phyloP scores from a whole-genome alignment of 2,329 filamentous ascomycete genomes.

The Botrytis sinoallii region DNA sequence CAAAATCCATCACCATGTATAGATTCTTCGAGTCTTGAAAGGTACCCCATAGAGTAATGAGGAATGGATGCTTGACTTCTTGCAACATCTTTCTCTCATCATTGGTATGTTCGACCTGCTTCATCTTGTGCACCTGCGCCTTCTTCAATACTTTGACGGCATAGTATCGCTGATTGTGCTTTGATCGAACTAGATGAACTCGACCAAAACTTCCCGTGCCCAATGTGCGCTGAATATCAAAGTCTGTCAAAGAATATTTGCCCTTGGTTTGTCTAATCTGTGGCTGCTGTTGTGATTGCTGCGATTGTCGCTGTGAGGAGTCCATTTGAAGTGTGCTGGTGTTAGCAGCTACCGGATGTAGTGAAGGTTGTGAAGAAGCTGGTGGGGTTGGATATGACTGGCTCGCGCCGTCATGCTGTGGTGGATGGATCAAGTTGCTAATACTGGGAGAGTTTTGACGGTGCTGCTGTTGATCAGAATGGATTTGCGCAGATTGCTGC shows the following conservation, averaged over 20 bases:
- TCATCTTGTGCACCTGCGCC: slow-evolving; percentile 98
- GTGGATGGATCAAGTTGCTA: slow-evolving; percentile 75
- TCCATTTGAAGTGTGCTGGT: slow-evolving; percentile 11
- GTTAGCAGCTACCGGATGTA: slow-evolving; percentile 11
- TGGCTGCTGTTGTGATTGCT: slow-evolving; percentile 23
- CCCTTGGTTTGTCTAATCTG: slow-evolving; percentile 76
- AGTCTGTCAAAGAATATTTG: slow-evolving; percentile 92
- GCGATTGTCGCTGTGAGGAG: slow-evolving; percentile 19
- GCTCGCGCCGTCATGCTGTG: slow-evolving; percentile 48
- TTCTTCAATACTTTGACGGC: slow-evolving; percentile 99
- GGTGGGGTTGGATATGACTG: slow-evolving; percentile 35
- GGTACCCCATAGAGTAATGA: slow-evolving; percentile 97
- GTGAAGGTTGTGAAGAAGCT: slow-evolving; percentile 12
- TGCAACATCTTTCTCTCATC: slow-evolving; percentile 95
- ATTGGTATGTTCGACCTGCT: slow-evolving; percentile 99
- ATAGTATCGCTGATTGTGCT: slow-evolving; percentile 97
- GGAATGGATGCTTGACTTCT: slow-evolving; percentile 95
- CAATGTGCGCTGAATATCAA: slow-evolving; percentile 83
- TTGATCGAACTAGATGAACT: slow-evolving; percentile 94
- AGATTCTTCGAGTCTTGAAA: slow-evolving; percentile 94
- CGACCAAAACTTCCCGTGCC: slow-evolving; percentile 96
- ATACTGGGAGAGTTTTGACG: slow-evolving; percentile 73
- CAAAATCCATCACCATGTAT: slow-evolving; percentile 99
- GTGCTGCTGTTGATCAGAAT: slow-evolving; percentile 34
- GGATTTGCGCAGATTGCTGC: slow-evolving; percentile 35